A percentile compares a stretch with the other conserved stretches of the same genome.
Conservation (phyloP, 2,329 filamentous ascomycete genomes). For the Penicillium sp. region DNA sequence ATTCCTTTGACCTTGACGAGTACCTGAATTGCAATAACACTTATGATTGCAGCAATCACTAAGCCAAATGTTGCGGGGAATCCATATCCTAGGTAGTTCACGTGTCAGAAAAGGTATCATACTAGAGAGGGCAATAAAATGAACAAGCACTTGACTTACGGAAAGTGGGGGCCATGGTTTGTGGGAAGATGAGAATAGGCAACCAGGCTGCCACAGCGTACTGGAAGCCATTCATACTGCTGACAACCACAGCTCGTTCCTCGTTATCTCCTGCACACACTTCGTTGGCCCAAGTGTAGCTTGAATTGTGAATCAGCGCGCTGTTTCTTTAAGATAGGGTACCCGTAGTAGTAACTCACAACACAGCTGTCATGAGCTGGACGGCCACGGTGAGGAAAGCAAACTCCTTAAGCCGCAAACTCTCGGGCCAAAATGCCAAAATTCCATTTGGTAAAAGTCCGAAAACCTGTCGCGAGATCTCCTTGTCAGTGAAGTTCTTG, state of each 20-base stretch:
- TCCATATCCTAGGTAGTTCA: constrained; percentile 2
- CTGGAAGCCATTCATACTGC: constrained; percentile 57
- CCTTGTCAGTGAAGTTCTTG: neutral
- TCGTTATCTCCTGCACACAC: constrained; percentile 35
- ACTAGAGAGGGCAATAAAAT: too few species aligned
- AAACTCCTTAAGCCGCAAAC: constrained; percentile 16
- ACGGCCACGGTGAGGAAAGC: constrained; percentile 14
- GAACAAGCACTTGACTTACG: neutral
- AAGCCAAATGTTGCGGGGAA: neutral
- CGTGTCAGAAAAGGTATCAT: neutral
- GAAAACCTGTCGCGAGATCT: constrained; percentile 19
- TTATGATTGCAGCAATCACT: neutral
- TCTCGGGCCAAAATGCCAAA: constrained; percentile 19
- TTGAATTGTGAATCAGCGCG: neutral
- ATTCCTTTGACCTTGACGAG: neutral
- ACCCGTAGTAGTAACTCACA: constrained; percentile 16
- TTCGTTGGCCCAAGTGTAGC: constrained; percentile 22
- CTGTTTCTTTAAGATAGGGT: neutral
- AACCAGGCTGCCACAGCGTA: constrained; percentile 19
- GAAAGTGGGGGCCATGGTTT: constrained; percentile 13
- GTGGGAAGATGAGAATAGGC: constrained; percentile 17
- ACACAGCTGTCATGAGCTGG: constrained; percentile 38
- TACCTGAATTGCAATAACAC: neutral
- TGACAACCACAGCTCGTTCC: constrained; percentile 41
- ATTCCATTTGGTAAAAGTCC: constrained; percentile 37